phyloP scores from a whole-genome alignment of 805 yeast species.

The Suhomyces kilbournensis region DNA sequence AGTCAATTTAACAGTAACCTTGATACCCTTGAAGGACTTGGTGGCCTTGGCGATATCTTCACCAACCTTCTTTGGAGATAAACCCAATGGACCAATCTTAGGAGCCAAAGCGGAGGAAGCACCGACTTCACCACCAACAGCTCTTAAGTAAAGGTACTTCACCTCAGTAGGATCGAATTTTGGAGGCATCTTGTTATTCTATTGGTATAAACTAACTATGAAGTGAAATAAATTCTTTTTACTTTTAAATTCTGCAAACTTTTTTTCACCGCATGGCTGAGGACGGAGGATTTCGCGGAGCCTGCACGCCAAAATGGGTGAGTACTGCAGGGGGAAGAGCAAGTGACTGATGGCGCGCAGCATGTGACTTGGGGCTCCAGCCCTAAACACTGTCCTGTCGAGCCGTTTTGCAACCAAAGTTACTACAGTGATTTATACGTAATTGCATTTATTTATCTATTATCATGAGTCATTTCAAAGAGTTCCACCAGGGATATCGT shows the following conservation, averaged over 20 bases:
- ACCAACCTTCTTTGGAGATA: constrained; percentile 99
- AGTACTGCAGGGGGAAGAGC: neutral
- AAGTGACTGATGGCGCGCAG: neutral
- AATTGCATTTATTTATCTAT: neutral
- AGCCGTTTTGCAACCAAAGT: neutral
- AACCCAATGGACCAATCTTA: constrained; percentile 99
- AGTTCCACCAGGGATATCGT: constrained; percentile 46
- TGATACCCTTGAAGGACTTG: constrained; percentile 97
- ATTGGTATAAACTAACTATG: constrained; percentile 4
- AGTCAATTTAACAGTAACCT: constrained; percentile 97
- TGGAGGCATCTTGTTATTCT: constrained; percentile 73
- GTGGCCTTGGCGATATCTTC: constrained; percentile 99
- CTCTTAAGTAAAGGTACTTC: constrained; percentile 97
- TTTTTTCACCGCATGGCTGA: constrained; percentile 1
- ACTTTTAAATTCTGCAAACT: constrained; percentile 4
- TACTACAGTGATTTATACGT: neutral
- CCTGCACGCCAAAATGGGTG: neutral
- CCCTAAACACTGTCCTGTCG: neutral
- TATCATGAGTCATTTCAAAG: constrained; percentile 11
- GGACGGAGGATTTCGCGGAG: neutral
- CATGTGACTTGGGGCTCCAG: neutral
- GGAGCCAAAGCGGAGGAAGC: constrained; percentile 99
- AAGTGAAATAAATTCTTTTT: constrained; percentile 2
- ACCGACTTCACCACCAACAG: constrained; percentile 99
- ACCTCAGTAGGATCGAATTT: constrained; percentile 99